Evolutionary conservation across 2,329 filamentous ascomycete species (phyloP), one percentile per base, ranked within the genome.

Genomic region (Aspergillus piperis): DNA sequence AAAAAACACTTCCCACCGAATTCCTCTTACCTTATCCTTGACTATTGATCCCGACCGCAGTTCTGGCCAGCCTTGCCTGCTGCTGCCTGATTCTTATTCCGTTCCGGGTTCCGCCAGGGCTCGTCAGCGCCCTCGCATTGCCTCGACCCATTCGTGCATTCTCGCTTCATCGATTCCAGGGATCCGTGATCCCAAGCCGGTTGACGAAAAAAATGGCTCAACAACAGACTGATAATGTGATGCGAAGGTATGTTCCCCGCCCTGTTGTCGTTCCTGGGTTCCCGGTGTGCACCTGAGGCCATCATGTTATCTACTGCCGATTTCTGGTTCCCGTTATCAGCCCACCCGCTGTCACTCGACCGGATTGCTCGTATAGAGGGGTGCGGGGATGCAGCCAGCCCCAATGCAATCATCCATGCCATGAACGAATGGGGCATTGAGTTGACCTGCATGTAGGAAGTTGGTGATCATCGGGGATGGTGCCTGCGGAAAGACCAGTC

Each of bases 401-500:
- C 17, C 17, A 23, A 21, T 17, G 17, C 41, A 17, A 17, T 13
- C 32, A 36, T 36, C 32, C 32, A 36, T 36, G 32, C 32, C 11
- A 13, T 17, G 25, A 30, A 30, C 47, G 47, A 50, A 50, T 30
- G 23, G 25, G 44, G 47, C 58, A 53, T 66, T 71, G 60, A 74
- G 64, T 51, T 27, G 23, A 50, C 47, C 15, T 50, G n/a, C 47
- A 50, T 50, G 47, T 74, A 96, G 93, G 83, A 97, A 97, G 82
- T 84, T 97, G 73, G 93, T 97, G 72, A 97, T 97, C 70, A 96
- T 97, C 71, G 93, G 93, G 63, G 93, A 97, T 74, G 95, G 95
- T 82, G 95, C 95, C 69, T 99, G 95, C 80, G 95, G 95, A 72
- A 99, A 99, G 83, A 99, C 95, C 55, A 96, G 92, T 87, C 82